Conservation (phyloP, 306 rosid species). For the Quercus alba region DNA sequence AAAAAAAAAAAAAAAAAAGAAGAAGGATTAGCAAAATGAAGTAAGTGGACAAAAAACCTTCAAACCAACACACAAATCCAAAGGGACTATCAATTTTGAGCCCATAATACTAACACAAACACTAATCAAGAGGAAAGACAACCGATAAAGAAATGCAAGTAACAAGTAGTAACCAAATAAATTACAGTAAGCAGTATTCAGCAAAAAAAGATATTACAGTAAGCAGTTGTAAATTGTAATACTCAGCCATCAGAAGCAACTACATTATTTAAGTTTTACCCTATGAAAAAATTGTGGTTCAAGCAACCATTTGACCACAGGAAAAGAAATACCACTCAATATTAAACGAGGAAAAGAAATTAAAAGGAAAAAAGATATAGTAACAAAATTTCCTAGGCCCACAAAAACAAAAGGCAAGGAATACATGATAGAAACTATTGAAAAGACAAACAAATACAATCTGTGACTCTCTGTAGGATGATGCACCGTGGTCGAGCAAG, state of each 20-base stretch:
- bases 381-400: slow-evolving; percentile 67
- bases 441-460: not conserved
- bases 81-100: too few species aligned
- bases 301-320: not conserved
- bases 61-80: too few species aligned
- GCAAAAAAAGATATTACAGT: not conserved
- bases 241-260: not conserved
- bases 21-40: not conserved
- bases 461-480: not conserved
- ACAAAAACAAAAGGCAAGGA: slow-evolving; percentile 69
- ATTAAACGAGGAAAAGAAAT: slow-evolving; percentile 1
- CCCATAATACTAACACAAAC: too few species aligned
- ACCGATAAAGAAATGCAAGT: not conserved
- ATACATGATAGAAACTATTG: slow-evolving; percentile 20
- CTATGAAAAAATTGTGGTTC: not conserved
- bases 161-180: not conserved
- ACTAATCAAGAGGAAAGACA: not conserved
- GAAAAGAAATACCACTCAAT: slow-evolving; percentile 5
- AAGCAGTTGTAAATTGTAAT: not conserved
- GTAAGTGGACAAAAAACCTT: too few species aligned
- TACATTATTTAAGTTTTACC: not conserved
- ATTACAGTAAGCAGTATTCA: not conserved
- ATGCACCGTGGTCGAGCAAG: slow-evolving; percentile 8
- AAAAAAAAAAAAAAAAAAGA: too few species aligned
- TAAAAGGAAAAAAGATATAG: slow-evolving; percentile 9